Percentiles rank a stretch among this genome's conserved stretches.
These are phyloP conservation scores for Balamuthia mandrillaris DNA, from an alignment of 208 protist species.

Conservation along the genomic window DNA sequence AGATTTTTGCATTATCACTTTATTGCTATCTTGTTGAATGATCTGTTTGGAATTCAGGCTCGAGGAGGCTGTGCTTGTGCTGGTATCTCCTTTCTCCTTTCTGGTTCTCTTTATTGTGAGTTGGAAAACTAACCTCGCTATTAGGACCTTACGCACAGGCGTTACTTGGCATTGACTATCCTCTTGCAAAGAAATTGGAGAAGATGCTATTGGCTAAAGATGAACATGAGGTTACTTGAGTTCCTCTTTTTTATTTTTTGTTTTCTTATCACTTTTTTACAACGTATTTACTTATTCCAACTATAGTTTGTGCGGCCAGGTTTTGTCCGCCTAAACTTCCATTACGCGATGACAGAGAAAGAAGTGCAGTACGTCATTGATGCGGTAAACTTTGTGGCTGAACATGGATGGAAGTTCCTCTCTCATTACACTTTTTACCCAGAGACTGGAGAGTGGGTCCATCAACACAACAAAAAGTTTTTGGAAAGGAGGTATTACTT, in stretches of 20 bases:
- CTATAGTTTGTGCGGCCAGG: background rate
- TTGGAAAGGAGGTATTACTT: background rate
- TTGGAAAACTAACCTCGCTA: no score
- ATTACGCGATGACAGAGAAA: conserved; percentile 57
- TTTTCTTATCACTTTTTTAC: no score
- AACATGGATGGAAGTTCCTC: conserved; percentile 71
- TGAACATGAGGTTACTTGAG: no score
- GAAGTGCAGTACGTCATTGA: conserved; percentile 63
- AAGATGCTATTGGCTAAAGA: background rate
- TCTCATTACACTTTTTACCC: conserved; percentile 69
- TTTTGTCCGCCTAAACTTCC: conserved; percentile 57
- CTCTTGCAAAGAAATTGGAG: conserved; percentile 19
- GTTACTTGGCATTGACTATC: conserved; percentile 66
- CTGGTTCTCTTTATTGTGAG: no score
- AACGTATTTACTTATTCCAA: no score
- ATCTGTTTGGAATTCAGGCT: conserved; percentile 80
- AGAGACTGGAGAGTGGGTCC: conserved; percentile 66
- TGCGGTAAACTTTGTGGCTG: conserved; percentile 67
- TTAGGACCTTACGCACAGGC: conserved; percentile 71
- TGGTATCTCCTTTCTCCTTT: no score
- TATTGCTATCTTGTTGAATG: conserved; percentile 74
- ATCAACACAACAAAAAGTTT: conserved; percentile 33
- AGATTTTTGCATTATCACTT: conserved; percentile 78
- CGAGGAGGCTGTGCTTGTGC: conserved; percentile 78
- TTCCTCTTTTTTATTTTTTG: no score